These are phyloP conservation scores for Quercus robur DNA, from an alignment of 306 rosid genomes.

Conservation along the genomic window DNA sequence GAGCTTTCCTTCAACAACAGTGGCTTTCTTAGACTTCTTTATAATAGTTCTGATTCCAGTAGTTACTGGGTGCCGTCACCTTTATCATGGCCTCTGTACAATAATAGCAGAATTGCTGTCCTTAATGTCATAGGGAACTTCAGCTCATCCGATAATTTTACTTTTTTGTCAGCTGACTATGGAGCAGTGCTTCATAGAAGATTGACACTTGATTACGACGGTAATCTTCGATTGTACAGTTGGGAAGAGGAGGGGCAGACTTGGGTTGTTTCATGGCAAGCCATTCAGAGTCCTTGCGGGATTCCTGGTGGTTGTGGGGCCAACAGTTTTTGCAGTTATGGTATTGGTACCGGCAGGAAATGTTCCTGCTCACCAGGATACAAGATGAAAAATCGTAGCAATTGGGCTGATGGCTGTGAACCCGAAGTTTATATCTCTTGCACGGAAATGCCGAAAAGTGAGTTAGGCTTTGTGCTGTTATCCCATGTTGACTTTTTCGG, in stretches of 20 bases:
- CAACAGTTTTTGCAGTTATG: constrained; percentile 17
- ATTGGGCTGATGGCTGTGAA: constrained; percentile 46
- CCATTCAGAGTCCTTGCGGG: not conserved
- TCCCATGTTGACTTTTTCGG: constrained; percentile 22
- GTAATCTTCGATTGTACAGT: constrained; percentile 33
- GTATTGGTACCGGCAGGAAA: constrained; percentile 9
- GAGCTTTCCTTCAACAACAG: constrained; percentile 22
- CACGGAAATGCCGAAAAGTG: not conserved
- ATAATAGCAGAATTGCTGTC: constrained; percentile 10
- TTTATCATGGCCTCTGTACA: constrained; percentile 1
- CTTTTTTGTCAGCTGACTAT: constrained; percentile 18
- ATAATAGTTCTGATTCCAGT: constrained; percentile 21
- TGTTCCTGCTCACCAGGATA: constrained; percentile 29
- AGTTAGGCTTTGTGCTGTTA: constrained; percentile 18
- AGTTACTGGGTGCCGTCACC: constrained; percentile 21
- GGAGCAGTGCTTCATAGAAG: constrained; percentile 24
- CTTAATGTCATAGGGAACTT: constrained; percentile 13
- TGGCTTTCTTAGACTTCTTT: constrained; percentile 16
- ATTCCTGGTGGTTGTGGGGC: constrained; percentile 36
- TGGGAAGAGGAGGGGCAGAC: not conserved
- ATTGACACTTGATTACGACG: constrained; percentile 28
- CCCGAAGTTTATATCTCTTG: constrained; percentile 25
- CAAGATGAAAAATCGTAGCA: constrained; percentile 3
- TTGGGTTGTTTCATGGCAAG: constrained; percentile 38
- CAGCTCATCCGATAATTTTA: constrained; percentile 10